Base-by-base conservation (phyloP, 2,329 filamentous ascomycete genomes). In the Pseudogymnoascus sp. region DNA sequence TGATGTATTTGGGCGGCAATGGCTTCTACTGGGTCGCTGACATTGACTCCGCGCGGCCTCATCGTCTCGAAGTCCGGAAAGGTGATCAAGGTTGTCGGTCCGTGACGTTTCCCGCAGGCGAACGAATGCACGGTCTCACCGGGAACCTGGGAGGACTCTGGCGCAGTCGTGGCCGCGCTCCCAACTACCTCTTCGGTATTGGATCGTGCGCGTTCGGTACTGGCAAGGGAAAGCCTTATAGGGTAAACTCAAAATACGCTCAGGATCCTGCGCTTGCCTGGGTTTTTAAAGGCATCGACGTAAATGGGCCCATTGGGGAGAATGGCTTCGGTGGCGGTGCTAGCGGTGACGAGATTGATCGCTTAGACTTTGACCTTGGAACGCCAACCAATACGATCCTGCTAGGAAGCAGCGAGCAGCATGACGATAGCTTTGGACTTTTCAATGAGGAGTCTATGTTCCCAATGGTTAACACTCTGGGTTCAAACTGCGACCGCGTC, bases 1-100 rank as follows among this genome's bases (percentile, higher is more conserved):
- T 77, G 52, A 72, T 76, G 71, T 76, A 76, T 60, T 65, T 73
- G 6, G 74, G 73, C n/a, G 73, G 74, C 7, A 75, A 76, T 61
- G 73, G 74, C 12, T 75, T 74, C 66, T 75, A 75, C 65, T 75
- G 69, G 71, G 64, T 66, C 3, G 66, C 71, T 4, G 70, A 63
- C 5, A 62, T 64, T 12, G 67, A 71, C 33, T 49, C 64, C 30
- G 63, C 62, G 12, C 64, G 65, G 3, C 65, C 72, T 14, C 72
- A 74, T 63, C 72, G 73, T 19, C 65, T 74, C 19, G 73, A 75
- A 63, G 72, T 75, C 36, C 72, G 73, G 9, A 67, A 69, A 9
- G 72, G 68, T n/a, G 72, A 73, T 49, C 69, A 72, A 58, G 73
- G 73, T 1, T 72, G 71, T 30, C 69, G 73, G 2, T 67, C 69